These are phyloP conservation scores for Sindora glabra DNA, from an alignment of 306 rosid species.

Conservation along the genomic window DNA sequence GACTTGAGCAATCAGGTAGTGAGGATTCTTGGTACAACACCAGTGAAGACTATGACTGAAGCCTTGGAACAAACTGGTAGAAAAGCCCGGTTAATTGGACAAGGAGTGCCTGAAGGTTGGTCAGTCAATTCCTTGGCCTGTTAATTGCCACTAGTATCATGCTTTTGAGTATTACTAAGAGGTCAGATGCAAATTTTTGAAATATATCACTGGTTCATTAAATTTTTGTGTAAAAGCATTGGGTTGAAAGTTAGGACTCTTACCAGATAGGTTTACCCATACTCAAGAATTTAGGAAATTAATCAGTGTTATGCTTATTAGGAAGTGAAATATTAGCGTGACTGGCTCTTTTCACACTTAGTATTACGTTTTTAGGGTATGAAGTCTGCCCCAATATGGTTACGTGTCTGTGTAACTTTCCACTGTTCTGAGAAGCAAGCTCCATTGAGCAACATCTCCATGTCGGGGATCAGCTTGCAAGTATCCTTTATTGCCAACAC, in stretches of 20 bases:
- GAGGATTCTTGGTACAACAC: constrained; percentile 74
- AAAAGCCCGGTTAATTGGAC: constrained; percentile 82
- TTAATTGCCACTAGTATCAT: too few relatives aligned
- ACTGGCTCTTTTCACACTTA: not conserved
- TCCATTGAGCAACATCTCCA: not conserved
- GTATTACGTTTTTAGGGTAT: not conserved
- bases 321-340: not conserved
- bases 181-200: too few relatives aligned
- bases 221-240: too few relatives aligned
- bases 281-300: not conserved
- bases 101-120: constrained; percentile 83
- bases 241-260: too few relatives aligned
- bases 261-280: not conserved
- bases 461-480: not conserved
- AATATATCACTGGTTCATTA: too few relatives aligned
- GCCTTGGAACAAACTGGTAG: constrained; percentile 85
- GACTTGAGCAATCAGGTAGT: constrained; percentile 82
- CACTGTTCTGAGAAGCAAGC: not conserved
- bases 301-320: not conserved
- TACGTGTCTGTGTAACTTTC: too few relatives aligned
- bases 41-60: constrained; percentile 82
- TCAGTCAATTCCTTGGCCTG: not conserved
- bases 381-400: not conserved
- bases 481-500: not conserved
- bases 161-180: too few relatives aligned